phyloP scores from a whole-genome alignment of 352 stramenopile genomes.

The Elongisporangium undulatum region DNA sequence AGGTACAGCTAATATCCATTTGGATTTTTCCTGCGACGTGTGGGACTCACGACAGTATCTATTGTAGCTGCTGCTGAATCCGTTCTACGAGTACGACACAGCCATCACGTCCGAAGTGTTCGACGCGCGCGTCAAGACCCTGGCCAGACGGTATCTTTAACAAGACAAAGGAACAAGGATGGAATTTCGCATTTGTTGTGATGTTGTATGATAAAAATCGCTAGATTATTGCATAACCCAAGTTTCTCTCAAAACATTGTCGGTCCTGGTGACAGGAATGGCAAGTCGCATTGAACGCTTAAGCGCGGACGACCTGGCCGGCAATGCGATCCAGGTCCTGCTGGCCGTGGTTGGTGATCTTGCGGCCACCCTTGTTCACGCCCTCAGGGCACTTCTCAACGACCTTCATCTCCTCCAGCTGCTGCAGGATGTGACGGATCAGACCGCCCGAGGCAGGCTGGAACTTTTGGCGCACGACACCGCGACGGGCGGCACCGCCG shows the following conservation, averaged over 20 bases:
- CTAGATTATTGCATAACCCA: conserved; percentile 14
- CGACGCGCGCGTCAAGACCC: conserved; percentile 87
- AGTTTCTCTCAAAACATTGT: not conserved
- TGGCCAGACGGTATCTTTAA: conserved; percentile 88
- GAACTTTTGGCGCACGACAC: conserved; percentile 95
- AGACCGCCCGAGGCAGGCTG: conserved; percentile 94
- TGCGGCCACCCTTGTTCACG: conserved; percentile 92
- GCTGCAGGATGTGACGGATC: conserved; percentile 97
- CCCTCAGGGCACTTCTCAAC: conserved; percentile 92
- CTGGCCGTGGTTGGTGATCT: conserved; percentile 96
- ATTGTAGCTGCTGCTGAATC: conserved; percentile 92
- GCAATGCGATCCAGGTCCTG: conserved; percentile 99
- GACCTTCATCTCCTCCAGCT: conserved; percentile 98
- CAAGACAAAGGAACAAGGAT: not conserved
- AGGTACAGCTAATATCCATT: conserved; percentile 49
- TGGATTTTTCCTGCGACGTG: conserved; percentile 5
- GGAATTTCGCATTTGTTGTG: not conserved
- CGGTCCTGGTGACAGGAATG: no score
- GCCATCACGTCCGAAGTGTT: conserved; percentile 93
- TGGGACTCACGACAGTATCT: conserved; percentile 7
- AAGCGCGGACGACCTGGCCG: conserved; percentile 89
- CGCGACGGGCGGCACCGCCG: conserved; percentile 90
- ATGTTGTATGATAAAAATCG: not conserved
- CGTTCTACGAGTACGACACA: conserved; percentile 95
- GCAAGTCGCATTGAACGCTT: conserved; percentile 18